Base-by-base conservation (phyloP, 2,329 filamentous ascomycete species). In the Seiridium unicorne region DNA sequence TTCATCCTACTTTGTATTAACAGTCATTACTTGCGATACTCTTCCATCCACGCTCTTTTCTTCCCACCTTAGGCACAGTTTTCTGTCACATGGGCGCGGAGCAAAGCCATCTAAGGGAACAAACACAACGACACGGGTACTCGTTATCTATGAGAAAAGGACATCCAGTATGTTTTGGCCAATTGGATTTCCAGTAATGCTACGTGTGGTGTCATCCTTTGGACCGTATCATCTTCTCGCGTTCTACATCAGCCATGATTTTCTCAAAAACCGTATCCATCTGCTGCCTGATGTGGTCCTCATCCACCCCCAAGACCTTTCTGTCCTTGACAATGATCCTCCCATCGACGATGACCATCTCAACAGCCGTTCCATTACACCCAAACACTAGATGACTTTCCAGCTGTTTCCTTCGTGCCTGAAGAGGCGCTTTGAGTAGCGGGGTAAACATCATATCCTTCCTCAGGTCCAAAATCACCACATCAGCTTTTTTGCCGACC, bases 391-490 rank as follows among this genome's bases (percentile, higher is more conserved):
- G 57, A 58, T 69, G 67, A 58, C 65, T 58, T n/a, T 58, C 56
- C 6, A 58, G 31, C 35, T 58, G 56, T 11, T 44, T 67, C 55
- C 61, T 64, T 31, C 65, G 26, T 48, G 64, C 60, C 10, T 62
- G 60, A 32, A 55, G 44, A 4, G 65, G 65, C 4, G 60, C 60
- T 47, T 65, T 64, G 18, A 67, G 44, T 9, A 58, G 47, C 2
- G 56, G 56, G 9, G 56, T 69, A 42, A 69, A 69, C 67, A 69
- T 69, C 64, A 66, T 63, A 58, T 69, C 65, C 44, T 62, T 67
- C 59, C 62, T 68, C 54, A 68, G 58, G 59, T 68, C 65, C n/a
- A 69, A 9, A 6, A 67, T 8, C 36, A 68, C 66, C n/a, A 68
- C 44, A 57, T 69, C 67, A 2, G 67, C 66, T 53, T 69, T 68